A percentile compares a stretch with the other conserved stretches of the same genome.
phyloP scores from a whole-genome alignment of 1,284 basidiomycete species.

The Heliocybe sulcata region DNA sequence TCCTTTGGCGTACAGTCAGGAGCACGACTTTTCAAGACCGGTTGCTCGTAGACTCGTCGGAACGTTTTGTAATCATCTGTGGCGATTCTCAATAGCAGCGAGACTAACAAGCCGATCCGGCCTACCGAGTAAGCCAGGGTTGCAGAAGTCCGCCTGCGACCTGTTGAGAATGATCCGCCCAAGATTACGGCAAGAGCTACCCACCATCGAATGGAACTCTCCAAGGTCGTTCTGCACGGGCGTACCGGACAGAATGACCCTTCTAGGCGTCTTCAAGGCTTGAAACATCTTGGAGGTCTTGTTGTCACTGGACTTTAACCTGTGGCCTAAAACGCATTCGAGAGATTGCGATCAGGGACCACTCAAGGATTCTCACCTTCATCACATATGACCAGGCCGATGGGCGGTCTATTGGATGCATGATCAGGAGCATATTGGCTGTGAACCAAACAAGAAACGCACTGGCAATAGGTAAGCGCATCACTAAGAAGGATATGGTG shows the following conservation, averaged over 20 bases:
- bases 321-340: constrained; percentile 56
- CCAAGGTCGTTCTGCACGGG: constrained; percentile 96
- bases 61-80: constrained; percentile 70
- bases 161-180: not conserved
- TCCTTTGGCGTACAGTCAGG: constrained; percentile 71
- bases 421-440: not conserved
- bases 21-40: constrained; percentile 84
- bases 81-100: not conserved
- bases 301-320: constrained; percentile 88
- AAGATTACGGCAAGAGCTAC: constrained; percentile 10
- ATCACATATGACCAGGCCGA: constrained; percentile 93
- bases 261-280: constrained; percentile 62
- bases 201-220: constrained; percentile 94
- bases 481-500: constrained; percentile 28
- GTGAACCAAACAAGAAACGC: constrained; percentile 14
- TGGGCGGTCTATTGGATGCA: constrained; percentile 54
- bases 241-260: constrained; percentile 92
- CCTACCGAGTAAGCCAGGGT: constrained; percentile 80
- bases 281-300: constrained; percentile 92
- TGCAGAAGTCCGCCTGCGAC: constrained; percentile 83
- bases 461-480: constrained; percentile 61
- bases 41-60: constrained; percentile 78
- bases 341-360: not conserved
- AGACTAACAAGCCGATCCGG: constrained; percentile 12
- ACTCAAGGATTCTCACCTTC: constrained; percentile 51